Evolutionary conservation across 768 basidiomycete genomes (phyloP).

Genomic region (Leccinum subtestaceum): DNA sequence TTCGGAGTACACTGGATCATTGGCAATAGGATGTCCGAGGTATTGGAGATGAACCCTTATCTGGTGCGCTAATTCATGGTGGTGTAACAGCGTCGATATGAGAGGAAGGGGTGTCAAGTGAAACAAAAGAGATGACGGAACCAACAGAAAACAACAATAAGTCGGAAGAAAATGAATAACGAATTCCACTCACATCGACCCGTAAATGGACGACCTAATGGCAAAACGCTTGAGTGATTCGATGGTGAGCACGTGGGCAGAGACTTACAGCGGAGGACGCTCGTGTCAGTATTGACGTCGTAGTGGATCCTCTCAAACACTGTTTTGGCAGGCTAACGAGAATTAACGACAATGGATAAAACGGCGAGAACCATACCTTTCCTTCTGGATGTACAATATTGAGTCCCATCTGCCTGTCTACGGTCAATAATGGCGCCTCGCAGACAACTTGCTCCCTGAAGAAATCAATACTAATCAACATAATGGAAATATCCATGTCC

Average conservation of each 20-base stretch:
- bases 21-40: slow-evolving; percentile 90
- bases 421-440: slow-evolving; percentile 83
- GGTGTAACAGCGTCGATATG: slow-evolving; percentile 7
- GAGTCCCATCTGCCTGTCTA: slow-evolving; percentile 95
- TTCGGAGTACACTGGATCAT: slow-evolving; percentile 92
- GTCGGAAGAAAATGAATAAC: background rate
- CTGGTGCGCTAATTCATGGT: slow-evolving; percentile 72
- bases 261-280: slow-evolving; percentile 75
- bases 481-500: background rate
- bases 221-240: slow-evolving; percentile 3
- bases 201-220: slow-evolving; percentile 78
- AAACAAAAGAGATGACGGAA: background rate
- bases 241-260: background rate
- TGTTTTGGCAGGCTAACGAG: slow-evolving; percentile 74
- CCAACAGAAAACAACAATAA: background rate
- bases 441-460: slow-evolving; percentile 75
- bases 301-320: slow-evolving; percentile 82
- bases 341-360: background rate
- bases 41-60: slow-evolving; percentile 96
- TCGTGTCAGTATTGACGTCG: slow-evolving; percentile 75
- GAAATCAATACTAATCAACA: background rate
- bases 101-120: background rate
- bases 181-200: slow-evolving; percentile 72
- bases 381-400: slow-evolving; percentile 96
- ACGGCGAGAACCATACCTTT: slow-evolving; percentile 51